A percentile compares a stretch with the other conserved stretches of the same genome.
Conservation (phyloP, 345 rosid genomes). For the Syzygium aqueum region DNA sequence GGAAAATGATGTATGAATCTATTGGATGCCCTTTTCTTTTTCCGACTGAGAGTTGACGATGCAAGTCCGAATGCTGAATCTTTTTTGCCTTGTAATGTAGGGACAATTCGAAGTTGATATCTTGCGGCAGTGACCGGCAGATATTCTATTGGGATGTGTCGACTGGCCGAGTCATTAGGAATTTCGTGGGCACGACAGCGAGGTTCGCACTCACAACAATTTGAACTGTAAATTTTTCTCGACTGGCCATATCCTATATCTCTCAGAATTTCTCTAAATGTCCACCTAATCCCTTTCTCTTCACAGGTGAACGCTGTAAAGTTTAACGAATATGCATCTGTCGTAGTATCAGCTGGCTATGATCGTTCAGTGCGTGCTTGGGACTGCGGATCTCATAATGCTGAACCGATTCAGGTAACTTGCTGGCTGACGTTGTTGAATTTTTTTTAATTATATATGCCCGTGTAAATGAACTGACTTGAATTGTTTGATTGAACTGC, state of each 20-base stretch:
- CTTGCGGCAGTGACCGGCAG: slow-evolving; percentile 95
- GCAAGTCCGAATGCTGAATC: not conserved
- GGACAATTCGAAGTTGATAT: slow-evolving; percentile 77
- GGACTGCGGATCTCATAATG: slow-evolving; percentile 95
- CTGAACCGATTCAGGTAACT: slow-evolving; percentile 88
- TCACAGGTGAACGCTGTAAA: slow-evolving; percentile 87
- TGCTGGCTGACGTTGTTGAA: not conserved
- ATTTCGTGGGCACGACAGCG: slow-evolving; percentile 90
- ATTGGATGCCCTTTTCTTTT: not conserved
- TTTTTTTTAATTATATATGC: not conserved
- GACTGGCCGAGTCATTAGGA: slow-evolving; percentile 76
- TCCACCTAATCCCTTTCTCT: not conserved
- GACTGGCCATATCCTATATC: not conserved
- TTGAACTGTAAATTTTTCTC: not conserved
- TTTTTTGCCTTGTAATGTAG: slow-evolving; percentile 14
- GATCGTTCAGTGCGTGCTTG: slow-evolving; percentile 88
- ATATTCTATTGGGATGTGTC: slow-evolving; percentile 96
- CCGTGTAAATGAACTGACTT: not conserved
- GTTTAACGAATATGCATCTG: slow-evolving; percentile 74
- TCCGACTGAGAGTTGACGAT: not conserved
- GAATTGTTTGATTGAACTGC: slow-evolving; percentile 4
- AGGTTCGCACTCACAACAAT: slow-evolving; percentile 25
- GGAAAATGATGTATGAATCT: not conserved
- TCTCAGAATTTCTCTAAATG: not conserved
- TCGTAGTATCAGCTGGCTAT: slow-evolving; percentile 88